Evolutionary conservation across 768 basidiomycete species (phyloP), one percentile per base, ranked within the genome.

Genomic region (Strobilomyces echinocephalus): DNA sequence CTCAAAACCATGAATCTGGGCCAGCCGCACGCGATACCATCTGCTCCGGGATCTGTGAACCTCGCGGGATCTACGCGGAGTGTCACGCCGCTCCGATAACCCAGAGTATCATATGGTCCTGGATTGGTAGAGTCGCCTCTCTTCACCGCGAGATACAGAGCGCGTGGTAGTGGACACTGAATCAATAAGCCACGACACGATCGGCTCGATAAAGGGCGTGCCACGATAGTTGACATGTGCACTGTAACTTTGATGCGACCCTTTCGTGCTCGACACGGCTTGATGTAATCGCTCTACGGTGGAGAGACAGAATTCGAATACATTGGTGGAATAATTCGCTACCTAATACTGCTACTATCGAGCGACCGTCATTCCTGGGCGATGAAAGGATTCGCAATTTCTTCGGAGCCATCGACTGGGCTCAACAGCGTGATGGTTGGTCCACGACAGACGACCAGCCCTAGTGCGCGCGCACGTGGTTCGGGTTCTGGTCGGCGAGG

Each of bases 401-500:
- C 92, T 69, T 95, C 93, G 52, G 84, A 93, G 52, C 95, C 95
- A 60, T 98, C 95, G 12, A 94, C 88, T 3, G 95, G 95, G 65
- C 91, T 94, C 54, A 98, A 78, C 8, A 98, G 79, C 0, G 92
- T 95, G 65, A 98, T 87, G 53, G 95, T 95, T 1, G 95, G 95
- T 11, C 95, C 95, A 42, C 95, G 80, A 20, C 97, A 81, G 38
- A 98, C 95, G 5, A 85, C 89, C 11, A 98, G 74, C 14, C 95
- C 95, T 5, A 98, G 76, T 8, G 75, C 63, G 50, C 88, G 84
- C 45, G 74, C 81, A 45, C 79, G 79, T 16, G 77, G 80, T 60
- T 87, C 79, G 21, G 84, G 83, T 59, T 85, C 85, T 86, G 70
- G 50, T 56, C 40, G 45, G 54, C 21, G 26, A 43, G 24, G 20